phyloP scores from a whole-genome alignment of 176 grass and related monocot species.

The Olyra latifolia region DNA sequence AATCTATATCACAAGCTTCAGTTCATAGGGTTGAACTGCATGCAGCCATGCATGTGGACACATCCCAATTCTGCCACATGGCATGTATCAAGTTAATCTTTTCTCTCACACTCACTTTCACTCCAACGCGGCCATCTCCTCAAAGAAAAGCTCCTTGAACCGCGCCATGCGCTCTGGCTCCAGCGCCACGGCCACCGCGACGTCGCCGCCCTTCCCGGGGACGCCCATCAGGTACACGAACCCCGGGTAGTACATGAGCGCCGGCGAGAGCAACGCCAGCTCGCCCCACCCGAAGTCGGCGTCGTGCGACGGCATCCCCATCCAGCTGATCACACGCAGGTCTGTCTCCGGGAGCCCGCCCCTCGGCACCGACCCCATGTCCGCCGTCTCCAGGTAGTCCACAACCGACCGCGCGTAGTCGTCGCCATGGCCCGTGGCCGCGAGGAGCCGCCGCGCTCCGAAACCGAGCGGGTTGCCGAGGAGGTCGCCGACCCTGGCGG shows the following conservation, averaged over 20 bases:
- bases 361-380: not conserved
- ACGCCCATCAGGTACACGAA: constrained; percentile 47
- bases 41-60: too few species aligned
- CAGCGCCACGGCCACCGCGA: constrained; percentile 40
- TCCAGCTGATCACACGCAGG: constrained; percentile 60
- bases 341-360: constrained; percentile 24
- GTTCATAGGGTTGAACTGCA: too few species aligned
- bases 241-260: constrained; percentile 40
- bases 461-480: not conserved
- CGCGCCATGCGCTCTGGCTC: constrained; percentile 40
- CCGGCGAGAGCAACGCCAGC: constrained; percentile 42
- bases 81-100: too few species aligned
- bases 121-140: constrained; percentile 35
- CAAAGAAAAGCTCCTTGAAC: constrained; percentile 55
- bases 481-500: constrained; percentile 40
- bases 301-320: constrained; percentile 52
- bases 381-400: constrained; percentile 46
- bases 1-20: too few species aligned
- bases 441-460: constrained; percentile 24
- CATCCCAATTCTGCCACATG: too few species aligned
- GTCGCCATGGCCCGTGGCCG: constrained; percentile 31
- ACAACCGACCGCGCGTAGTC: constrained; percentile 44
- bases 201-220: constrained; percentile 39
- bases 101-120: not conserved
- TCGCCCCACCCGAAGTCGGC: constrained; percentile 66